These are phyloP conservation scores for Telfairia occidentalis DNA, from an alignment of 331 rosid genomes.

Conservation along the genomic window DNA sequence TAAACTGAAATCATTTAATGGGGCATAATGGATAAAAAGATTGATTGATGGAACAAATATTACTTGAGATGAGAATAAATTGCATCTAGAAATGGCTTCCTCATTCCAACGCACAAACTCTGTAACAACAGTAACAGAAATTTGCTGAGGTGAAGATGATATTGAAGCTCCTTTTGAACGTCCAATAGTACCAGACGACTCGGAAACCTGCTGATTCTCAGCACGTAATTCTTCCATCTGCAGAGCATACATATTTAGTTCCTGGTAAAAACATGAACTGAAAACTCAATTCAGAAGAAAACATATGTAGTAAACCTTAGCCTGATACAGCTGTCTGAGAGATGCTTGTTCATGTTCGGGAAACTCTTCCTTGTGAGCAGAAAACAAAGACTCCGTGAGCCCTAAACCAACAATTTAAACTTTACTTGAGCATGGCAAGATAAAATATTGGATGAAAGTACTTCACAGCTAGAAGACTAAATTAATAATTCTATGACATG, in stretches of 20 bases:
- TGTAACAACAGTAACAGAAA: constrained; percentile 92
- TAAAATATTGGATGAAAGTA: constrained; percentile 4
- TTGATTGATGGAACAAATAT: constrained; percentile 14
- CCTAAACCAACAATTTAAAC: constrained; percentile 44
- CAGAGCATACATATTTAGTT: constrained; percentile 17
- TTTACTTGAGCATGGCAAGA: constrained; percentile 14
- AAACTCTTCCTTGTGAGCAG: constrained; percentile 91
- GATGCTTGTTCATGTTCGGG: constrained; percentile 94
- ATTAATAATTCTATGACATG: background rate
- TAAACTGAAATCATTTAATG: background rate
- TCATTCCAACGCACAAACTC: constrained; percentile 99
- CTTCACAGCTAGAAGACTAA: background rate
- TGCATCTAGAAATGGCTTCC: constrained; percentile 88
- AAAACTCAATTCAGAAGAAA: background rate
- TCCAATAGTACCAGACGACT: constrained; percentile 78
- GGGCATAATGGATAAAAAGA: background rate
- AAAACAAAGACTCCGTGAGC: constrained; percentile 82
- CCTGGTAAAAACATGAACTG: constrained; percentile 8
- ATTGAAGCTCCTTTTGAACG: constrained; percentile 84
- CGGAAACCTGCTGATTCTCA: constrained; percentile 69
- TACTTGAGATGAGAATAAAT: constrained; percentile 86
- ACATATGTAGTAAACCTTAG: constrained; percentile 56
- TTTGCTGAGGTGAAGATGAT: constrained; percentile 77
- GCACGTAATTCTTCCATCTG: constrained; percentile 88
- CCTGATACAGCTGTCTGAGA: constrained; percentile 71